Evolutionary conservation across 306 rosid species (phyloP), one percentile per base, ranked within the genome.

Genomic region (Medicago ruthenica): DNA sequence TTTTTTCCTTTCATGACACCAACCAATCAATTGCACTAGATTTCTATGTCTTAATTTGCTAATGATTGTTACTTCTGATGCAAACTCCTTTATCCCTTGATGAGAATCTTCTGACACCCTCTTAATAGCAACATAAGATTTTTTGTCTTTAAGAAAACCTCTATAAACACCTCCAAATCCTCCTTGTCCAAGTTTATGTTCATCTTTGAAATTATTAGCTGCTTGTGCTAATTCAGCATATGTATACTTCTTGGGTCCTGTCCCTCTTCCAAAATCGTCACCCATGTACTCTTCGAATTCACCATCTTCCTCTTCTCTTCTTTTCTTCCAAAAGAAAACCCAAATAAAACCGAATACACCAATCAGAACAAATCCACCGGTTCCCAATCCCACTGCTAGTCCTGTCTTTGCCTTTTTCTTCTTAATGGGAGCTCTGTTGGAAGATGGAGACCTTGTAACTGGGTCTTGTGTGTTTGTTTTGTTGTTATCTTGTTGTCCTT

Each of bases 81-180:
- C 66, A 16, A 81, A 87, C 60, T 87, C 86, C 31, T 76, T 70
- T 51, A 42, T 55, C 11, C 83, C 90, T 40, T 87, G 88, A 9
- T 7, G 76, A 0, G 86, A 84, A 36, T 63, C 12, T 20, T 70
- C 69, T 34, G 86, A 82, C 12, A 76, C 58, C 60, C 72, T 82
- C 79, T 87, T 87, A 7, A 87, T 75, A 8, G 88, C 90, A 36
- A 82, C 86, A 42, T 60, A 42, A 16, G 74, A 47, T 40, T 83
- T 71, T 16, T 61, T 15, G 7, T 77, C 68, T 40, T 50, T 66
- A 7, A 84, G 17, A 13, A 62, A 76, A 3, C 90, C 90, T 71
- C 54, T 80, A 34, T 82, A 85, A 11, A 87, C 87, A 4, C 68
- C 79, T 7, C 91, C 88, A 78, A 87, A 87, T 9, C 88, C 87